A percentile compares a stretch with the other conserved stretches of the same genome.
Evolutionary conservation across 2,329 filamentous ascomycete genomes (phyloP).

Genomic region (Aurifilum marmelostoma): DNA sequence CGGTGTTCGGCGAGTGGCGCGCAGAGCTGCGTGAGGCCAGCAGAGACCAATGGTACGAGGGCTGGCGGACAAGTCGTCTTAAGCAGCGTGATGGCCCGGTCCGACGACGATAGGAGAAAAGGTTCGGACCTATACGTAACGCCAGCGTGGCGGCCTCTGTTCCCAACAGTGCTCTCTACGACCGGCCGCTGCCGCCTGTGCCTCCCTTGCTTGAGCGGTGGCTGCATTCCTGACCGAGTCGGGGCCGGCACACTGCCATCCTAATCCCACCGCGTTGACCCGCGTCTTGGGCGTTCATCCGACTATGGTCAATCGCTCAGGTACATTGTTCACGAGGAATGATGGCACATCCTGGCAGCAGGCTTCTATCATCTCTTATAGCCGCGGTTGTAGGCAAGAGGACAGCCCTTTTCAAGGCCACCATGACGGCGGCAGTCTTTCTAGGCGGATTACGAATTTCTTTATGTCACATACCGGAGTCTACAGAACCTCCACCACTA

Average conservation of each 20-base stretch:
- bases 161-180: slow-evolving; percentile 10
- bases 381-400: no score
- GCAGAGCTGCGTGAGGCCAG: slow-evolving; percentile 87
- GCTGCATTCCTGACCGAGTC: neutral
- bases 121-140: slow-evolving; percentile 22
- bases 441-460: slow-evolving; percentile 20
- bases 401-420: slow-evolving; percentile 10
- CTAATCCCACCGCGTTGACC: neutral
- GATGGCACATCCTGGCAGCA: neutral
- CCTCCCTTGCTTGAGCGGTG: slow-evolving; percentile 17
- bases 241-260: neutral
- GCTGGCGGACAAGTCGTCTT: slow-evolving; percentile 79
- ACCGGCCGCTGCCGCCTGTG: slow-evolving; percentile 13
- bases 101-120: slow-evolving; percentile 41
- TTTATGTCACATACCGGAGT: slow-evolving; percentile 16
- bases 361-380: no score
- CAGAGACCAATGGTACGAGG: slow-evolving; percentile 92
- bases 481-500: neutral
- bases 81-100: slow-evolving; percentile 54
- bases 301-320: neutral
- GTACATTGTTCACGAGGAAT: neutral
- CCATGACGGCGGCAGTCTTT: neutral
- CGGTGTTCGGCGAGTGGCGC: slow-evolving; percentile 92
- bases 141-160: slow-evolving; percentile 10
- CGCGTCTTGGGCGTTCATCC: neutral